Base-by-base conservation (phyloP, 352 stramenopile genomes). In the Phytopythium sindhum region DNA sequence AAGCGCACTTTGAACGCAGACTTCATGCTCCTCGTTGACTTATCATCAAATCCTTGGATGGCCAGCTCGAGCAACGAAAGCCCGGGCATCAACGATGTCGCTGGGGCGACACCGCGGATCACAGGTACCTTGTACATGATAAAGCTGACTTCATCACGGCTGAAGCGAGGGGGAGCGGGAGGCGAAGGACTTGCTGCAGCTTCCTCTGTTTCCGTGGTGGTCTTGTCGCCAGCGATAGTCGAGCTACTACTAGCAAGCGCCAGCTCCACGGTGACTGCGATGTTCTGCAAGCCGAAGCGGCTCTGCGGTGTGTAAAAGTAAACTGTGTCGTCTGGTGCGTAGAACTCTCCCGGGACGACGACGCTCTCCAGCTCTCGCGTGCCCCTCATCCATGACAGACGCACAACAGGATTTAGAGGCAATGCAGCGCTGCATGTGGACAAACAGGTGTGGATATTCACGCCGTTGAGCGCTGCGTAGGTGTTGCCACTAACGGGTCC, bases 241-340 rank as follows among this genome's bases (percentile, higher is more conserved):
- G 23, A 0, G 4, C 0, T 2, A 35, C 24, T 10, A 48, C 26
- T 52, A 42, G 63, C 62, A 15, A 88, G 58, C 11, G 77, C 69
- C 14, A 91, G 15, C 48, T 92, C 84, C 14, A 90, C 66, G 29
- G 67, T 70, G 15, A 89, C 72, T 0, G 72, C 77, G 44, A 92
- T 83, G 59, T 89, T 92, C 21, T 84, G 70, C 2, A 92, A 54
- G 3, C 84, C 81, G 66, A 92, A 92, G 52, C 82, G 86, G 67
- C 84, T 92, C 61, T 89, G 81, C 14, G 81, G 84, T 0, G 81
- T 84, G 59, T 92, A 90, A 31, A 92, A 90, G 67, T 90, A 92
- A 12, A 92, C 65, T 2, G 70, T 61, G 45, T 90, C 80, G 68
- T 92, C 84, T 0, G 64, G 74, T 2, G 74, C 67, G 45, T 92